Conservation (phyloP, 805 yeast species). For the Danielia reshetovae region DNA sequence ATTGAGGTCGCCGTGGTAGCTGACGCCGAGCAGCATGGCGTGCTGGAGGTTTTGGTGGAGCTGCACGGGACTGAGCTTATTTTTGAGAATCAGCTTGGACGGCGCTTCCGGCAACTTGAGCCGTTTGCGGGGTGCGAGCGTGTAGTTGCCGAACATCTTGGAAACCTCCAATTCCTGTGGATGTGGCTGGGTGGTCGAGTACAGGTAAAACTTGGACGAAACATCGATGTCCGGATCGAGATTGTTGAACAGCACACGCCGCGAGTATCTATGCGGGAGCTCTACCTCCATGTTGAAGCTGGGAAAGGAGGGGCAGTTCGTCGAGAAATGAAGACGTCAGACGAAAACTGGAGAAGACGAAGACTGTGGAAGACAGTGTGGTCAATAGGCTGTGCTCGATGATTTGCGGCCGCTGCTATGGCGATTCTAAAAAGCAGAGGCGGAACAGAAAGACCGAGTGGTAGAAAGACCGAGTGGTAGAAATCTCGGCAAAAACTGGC, state of each 20-base stretch:
- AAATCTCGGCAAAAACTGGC: too few species aligned
- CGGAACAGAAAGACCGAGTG: too few species aligned
- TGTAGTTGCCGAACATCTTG: conserved; percentile 16
- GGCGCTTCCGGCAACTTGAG: conserved; percentile 29
- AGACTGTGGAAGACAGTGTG: too few species aligned
- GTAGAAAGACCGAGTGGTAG: too few species aligned
- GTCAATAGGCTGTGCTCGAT: too few species aligned
- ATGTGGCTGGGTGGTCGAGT: conserved; percentile 5
- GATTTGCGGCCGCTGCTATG: too few species aligned
- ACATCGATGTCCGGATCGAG: conserved; percentile 25
- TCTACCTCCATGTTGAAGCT: too few species aligned
- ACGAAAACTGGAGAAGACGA: too few species aligned
- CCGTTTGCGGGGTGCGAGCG: conserved; percentile 13
- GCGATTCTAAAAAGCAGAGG: too few species aligned
- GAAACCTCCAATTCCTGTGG: conserved; percentile 18
- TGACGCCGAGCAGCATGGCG: conserved; percentile 11
- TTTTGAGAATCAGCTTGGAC: conserved; percentile 37
- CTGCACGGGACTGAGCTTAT: conserved; percentile 28
- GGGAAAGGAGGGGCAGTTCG: too few species aligned
- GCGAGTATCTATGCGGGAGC: too few species aligned
- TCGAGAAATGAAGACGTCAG: too few species aligned
- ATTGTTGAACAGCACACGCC: conserved; percentile 45
- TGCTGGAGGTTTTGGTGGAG: conserved; percentile 15
- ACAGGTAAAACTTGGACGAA: conserved; percentile 4
- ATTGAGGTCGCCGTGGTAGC: conserved; percentile 18